These are phyloP conservation scores for Babesia caballi DNA, from an alignment of 169 alveolate species.

Conservation along the genomic window DNA sequence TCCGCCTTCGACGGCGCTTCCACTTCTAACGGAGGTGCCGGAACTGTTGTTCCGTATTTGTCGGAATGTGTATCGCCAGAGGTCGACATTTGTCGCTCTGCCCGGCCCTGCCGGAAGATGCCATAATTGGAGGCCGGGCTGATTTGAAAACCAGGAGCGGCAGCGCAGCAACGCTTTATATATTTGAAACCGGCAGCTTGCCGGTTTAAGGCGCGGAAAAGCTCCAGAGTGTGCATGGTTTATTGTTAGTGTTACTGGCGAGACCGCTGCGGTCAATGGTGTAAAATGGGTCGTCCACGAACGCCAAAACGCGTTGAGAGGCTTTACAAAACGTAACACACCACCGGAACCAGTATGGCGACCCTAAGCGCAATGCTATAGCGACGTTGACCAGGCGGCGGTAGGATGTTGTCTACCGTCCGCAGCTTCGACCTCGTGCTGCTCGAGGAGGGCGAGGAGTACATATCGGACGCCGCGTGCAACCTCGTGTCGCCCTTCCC, in stretches of 20 bases:
- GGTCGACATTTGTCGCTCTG: not conserved
- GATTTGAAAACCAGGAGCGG: not conserved
- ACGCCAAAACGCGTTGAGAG: no score
- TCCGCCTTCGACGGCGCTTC: not conserved
- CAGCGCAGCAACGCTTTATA: not conserved
- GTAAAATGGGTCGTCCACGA: no score
- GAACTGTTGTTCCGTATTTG: not conserved
- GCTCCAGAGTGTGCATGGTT: not conserved
- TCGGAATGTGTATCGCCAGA: not conserved
- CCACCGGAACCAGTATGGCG: no score
- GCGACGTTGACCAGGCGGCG: not conserved
- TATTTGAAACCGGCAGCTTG: not conserved
- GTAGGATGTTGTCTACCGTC: conserved; percentile 58
- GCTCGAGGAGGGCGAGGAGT: conserved; percentile 79
- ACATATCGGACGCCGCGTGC: conserved; percentile 69
- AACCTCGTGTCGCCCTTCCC: conserved; percentile 49
- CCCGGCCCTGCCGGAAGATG: not conserved
- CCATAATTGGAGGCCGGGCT: not conserved
- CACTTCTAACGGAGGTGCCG: not conserved
- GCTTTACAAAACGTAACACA: no score
- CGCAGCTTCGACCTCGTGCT: conserved; percentile 74
- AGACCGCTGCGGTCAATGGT: no score
- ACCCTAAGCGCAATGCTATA: no score
- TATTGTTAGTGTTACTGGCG: not conserved
- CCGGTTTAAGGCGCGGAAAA: not conserved